Conservation (phyloP, 345 rosid species). For the Reutealis trisperma region DNA sequence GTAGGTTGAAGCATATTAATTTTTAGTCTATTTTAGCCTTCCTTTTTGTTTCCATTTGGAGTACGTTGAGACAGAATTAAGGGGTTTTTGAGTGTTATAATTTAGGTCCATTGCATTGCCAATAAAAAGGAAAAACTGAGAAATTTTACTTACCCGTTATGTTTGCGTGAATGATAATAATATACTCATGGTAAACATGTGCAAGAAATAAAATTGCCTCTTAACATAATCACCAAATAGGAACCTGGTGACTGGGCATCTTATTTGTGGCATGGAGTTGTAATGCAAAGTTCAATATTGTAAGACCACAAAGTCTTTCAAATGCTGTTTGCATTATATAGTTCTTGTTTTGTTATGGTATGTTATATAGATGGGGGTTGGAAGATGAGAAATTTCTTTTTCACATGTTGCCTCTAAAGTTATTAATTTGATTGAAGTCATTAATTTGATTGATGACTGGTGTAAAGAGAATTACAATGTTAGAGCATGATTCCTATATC, state of each 20-base stretch:
- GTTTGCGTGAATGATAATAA: background rate
- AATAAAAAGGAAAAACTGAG: background rate
- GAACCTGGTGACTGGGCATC: background rate
- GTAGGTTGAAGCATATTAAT: constrained; percentile 43
- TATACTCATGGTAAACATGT: background rate
- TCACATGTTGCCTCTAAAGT: background rate
- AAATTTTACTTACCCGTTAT: background rate
- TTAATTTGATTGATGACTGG: background rate
- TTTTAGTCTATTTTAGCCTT: background rate
- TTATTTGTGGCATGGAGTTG: background rate
- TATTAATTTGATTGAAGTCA: background rate
- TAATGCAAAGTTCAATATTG: background rate
- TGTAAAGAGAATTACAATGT: background rate
- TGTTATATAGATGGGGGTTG: background rate
- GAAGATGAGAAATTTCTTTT: constrained; percentile 6
- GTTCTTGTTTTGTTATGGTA: background rate
- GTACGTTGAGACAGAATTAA: background rate
- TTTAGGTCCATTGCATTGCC: background rate
- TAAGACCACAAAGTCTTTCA: background rate
- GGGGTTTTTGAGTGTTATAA: background rate
- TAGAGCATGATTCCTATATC: constrained; percentile 16
- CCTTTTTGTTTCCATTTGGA: background rate
- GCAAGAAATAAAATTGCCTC: background rate
- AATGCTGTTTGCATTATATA: background rate
- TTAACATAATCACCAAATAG: background rate